A percentile compares a stretch with the other conserved stretches of the same genome.
phyloP scores from a whole-genome alignment of 2,329 filamentous ascomycete genomes.

The Diatrype stigma region DNA sequence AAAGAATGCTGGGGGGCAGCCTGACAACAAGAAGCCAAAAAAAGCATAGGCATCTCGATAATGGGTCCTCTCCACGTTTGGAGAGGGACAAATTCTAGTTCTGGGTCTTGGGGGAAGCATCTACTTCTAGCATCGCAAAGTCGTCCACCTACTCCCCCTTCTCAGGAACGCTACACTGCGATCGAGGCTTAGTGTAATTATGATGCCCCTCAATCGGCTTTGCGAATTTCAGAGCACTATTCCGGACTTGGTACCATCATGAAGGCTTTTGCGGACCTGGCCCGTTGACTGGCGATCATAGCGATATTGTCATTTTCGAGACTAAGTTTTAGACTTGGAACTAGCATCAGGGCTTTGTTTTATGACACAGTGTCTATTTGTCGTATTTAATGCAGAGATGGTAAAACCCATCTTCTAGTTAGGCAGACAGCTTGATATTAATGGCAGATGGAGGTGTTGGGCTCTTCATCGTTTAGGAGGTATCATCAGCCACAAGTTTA shows the following conservation, averaged over 20 bases:
- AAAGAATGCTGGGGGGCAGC: too few relatives aligned
- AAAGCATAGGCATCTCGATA: not conserved
- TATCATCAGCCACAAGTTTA: too few relatives aligned
- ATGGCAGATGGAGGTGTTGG: too few relatives aligned
- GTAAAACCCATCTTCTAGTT: too few relatives aligned
- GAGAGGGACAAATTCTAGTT: not conserved
- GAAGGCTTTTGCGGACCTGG: not conserved
- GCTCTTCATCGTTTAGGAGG: too few relatives aligned
- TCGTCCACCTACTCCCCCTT: not conserved
- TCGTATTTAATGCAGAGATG: too few relatives aligned
- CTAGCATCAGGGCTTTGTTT: too few relatives aligned
- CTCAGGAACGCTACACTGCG: not conserved
- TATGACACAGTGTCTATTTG: too few relatives aligned
- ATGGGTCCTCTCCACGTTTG: not conserved
- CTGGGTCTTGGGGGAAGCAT: not conserved
- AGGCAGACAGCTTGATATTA: too few relatives aligned
- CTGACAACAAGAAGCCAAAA: not conserved
- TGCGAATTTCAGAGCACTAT: not conserved
- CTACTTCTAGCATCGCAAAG: too few relatives aligned
- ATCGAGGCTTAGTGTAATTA: not conserved
- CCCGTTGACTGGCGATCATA: not conserved
- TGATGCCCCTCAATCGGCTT: not conserved
- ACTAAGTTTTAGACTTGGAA: too few relatives aligned
- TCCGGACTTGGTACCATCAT: not conserved
- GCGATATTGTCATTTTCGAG: too few relatives aligned